Conservation (phyloP, 2,329 filamentous ascomycete species). For the Didymella keratinophila region DNA sequence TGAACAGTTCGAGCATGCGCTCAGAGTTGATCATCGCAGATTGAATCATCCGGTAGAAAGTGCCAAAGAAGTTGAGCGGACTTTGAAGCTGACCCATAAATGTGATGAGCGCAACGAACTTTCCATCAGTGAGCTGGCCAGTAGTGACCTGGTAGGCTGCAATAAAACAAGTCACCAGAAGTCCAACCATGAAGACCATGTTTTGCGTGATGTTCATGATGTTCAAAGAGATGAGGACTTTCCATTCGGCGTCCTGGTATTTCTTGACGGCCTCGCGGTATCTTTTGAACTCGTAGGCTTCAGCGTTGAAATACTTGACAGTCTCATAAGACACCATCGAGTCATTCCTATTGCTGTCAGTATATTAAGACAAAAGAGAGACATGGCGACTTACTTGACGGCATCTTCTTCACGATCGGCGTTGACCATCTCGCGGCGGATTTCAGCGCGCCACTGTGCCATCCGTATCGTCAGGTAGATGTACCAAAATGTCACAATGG, state of each 20-base stretch:
- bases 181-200: slow-evolving; percentile 68
- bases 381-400: slow-evolving; percentile 70
- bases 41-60: slow-evolving; percentile 95
- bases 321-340: slow-evolving; percentile 98
- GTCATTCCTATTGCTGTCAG: slow-evolving; percentile 71
- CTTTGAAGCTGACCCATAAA: slow-evolving; percentile 78
- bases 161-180: slow-evolving; percentile 74
- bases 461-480: slow-evolving; percentile 96
- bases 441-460: slow-evolving; percentile 90
- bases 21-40: slow-evolving; percentile 98
- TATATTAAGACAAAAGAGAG: not conserved
- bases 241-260: slow-evolving; percentile 66
- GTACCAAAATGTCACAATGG: slow-evolving; percentile 93
- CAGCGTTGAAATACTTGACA: slow-evolving; percentile 71
- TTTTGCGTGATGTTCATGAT: slow-evolving; percentile 69
- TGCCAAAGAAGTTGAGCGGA: slow-evolving; percentile 80
- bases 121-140: slow-evolving; percentile 67
- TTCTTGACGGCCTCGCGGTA: slow-evolving; percentile 64
- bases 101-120: slow-evolving; percentile 74
- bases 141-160: slow-evolving; percentile 73
- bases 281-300: slow-evolving; percentile 64
- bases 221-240: slow-evolving; percentile 64
- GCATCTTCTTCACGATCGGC: slow-evolving; percentile 94
- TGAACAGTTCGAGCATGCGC: slow-evolving; percentile 93
- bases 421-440: slow-evolving; percentile 92